phyloP scores from a whole-genome alignment of 2,329 filamentous ascomycete species.

The Colletotrichum echinochloae region DNA sequence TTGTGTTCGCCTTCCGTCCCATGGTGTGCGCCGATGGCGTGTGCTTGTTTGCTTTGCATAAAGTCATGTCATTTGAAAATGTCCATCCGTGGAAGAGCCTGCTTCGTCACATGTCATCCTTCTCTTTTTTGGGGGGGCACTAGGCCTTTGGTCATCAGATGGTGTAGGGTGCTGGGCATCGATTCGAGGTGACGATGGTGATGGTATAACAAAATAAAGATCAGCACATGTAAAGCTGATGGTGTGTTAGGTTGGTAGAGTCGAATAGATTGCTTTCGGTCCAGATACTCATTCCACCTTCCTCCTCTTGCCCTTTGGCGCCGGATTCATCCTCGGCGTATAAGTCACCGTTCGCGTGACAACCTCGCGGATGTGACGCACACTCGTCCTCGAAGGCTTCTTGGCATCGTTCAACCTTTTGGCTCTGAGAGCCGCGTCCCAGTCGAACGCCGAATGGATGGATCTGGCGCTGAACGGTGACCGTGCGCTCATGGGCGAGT shows the following conservation, averaged over 20 bases:
- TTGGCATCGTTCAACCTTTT: constrained; percentile 71
- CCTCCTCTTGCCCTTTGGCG: constrained; percentile 92
- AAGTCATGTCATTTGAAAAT: constrained; percentile 33
- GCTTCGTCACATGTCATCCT: constrained; percentile 38
- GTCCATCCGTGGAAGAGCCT: constrained; percentile 39
- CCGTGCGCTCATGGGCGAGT: constrained; percentile 77
- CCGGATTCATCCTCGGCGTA: constrained; percentile 86
- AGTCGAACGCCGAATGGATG: constrained; percentile 79
- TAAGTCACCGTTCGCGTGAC: constrained; percentile 96
- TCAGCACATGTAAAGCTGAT: constrained; percentile 23
- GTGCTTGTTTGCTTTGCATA: constrained; percentile 33
- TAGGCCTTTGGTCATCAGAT: constrained; percentile 29
- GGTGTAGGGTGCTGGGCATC: constrained; percentile 4
- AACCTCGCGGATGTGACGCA: constrained; percentile 84
- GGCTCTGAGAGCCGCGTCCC: constrained; percentile 78
- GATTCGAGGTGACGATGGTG: constrained; percentile 1
- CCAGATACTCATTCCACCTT: constrained; percentile 65
- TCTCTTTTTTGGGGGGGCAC: constrained; percentile 27
- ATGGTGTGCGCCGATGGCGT: constrained; percentile 29
- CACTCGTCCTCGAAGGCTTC: constrained; percentile 69
- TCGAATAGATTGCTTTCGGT: constrained; percentile 11
- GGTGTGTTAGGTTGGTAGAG: constrained; percentile 2
- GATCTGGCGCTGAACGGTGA: constrained; percentile 81
- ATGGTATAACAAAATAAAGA: constrained; percentile 28
- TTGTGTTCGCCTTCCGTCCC: constrained; percentile 14